These are phyloP conservation scores for Mariannaea sp. DNA, from an alignment of 2,329 filamentous ascomycete species.

Conservation along the genomic window DNA sequence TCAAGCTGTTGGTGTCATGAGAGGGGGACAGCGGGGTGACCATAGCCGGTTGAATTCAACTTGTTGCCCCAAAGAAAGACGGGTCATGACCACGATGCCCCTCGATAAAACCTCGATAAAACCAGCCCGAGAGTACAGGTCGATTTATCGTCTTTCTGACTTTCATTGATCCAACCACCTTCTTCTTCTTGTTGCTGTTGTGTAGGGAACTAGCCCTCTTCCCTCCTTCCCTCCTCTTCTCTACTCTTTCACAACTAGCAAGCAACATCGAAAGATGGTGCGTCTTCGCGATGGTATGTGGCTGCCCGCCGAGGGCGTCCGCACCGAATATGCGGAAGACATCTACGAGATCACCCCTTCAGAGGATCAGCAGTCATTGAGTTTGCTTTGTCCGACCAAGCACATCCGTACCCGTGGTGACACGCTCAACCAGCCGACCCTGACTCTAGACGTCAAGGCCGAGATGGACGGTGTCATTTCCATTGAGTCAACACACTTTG, in stretches of 20 bases:
- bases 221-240: neutral
- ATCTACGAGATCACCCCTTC: constrained; percentile 56
- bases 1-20: constrained; percentile 24
- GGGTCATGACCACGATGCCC: constrained; percentile 5
- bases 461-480: constrained; percentile 48
- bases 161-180: too few species aligned
- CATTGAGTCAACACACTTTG: constrained; percentile 48
- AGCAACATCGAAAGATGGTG: constrained; percentile 34
- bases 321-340: constrained; percentile 69
- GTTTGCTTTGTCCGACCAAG: constrained; percentile 59
- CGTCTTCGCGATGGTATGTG: constrained; percentile 57
- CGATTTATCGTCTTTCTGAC: too few species aligned
- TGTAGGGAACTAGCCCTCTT: too few species aligned
- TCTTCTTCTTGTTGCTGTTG: too few species aligned
- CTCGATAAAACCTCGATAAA: too few species aligned
- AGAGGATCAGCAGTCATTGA: constrained; percentile 52
- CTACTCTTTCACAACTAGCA: neutral
- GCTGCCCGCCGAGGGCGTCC: constrained; percentile 64
- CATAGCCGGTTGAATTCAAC: constrained; percentile 30
- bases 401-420: constrained; percentile 59
- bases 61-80: too few species aligned
- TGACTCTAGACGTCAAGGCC: constrained; percentile 49
- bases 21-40: constrained; percentile 27
- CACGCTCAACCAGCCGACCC: constrained; percentile 59
- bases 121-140: too few species aligned